These are phyloP conservation scores for Tilletia indica DNA, from an alignment of 1,284 basidiomycete genomes.

Conservation along the genomic window DNA sequence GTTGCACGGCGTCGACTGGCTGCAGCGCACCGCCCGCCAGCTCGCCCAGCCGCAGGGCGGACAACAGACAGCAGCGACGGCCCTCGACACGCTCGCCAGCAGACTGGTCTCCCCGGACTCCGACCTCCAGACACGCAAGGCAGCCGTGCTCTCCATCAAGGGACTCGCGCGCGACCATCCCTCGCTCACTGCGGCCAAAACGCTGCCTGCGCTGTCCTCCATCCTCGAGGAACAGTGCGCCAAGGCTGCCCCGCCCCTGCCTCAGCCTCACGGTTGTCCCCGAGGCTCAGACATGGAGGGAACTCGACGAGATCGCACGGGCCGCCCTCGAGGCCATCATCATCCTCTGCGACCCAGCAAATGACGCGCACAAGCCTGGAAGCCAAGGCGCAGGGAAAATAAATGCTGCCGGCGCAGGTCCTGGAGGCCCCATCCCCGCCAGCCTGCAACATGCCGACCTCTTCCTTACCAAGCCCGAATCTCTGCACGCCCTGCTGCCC, in stretches of 20 bases:
- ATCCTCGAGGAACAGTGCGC: slow-evolving; percentile 11
- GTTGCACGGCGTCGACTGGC: slow-evolving; percentile 53
- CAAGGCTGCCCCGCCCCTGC: neutral
- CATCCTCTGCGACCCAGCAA: slow-evolving; percentile 36
- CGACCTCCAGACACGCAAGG: slow-evolving; percentile 71
- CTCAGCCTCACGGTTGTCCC: slow-evolving; percentile 32
- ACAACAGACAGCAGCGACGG: slow-evolving; percentile 74
- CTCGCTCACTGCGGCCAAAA: slow-evolving; percentile 57
- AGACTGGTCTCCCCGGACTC: slow-evolving; percentile 72
- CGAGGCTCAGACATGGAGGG: slow-evolving; percentile 27
- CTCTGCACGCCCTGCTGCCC: slow-evolving; percentile 73
- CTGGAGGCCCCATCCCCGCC: slow-evolving; percentile 13
- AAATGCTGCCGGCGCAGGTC: slow-evolving; percentile 58
- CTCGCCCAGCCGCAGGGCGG: slow-evolving; percentile 46
- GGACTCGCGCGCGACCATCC: slow-evolving; percentile 88
- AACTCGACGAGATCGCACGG: slow-evolving; percentile 39
- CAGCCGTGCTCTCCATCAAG: slow-evolving; percentile 86
- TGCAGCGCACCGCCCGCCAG: slow-evolving; percentile 50
- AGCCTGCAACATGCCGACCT: slow-evolving; percentile 31
- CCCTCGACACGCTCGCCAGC: slow-evolving; percentile 81
- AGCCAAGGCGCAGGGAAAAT: slow-evolving; percentile 13
- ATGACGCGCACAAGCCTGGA: slow-evolving; percentile 11
- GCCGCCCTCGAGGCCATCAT: slow-evolving; percentile 44
- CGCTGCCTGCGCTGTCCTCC: slow-evolving; percentile 34
- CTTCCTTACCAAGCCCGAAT: slow-evolving; percentile 69